Evolutionary conservation across 495 filamentous ascomycete genomes (phyloP).

Genomic region (Trichodelitschia bisporula): DNA sequence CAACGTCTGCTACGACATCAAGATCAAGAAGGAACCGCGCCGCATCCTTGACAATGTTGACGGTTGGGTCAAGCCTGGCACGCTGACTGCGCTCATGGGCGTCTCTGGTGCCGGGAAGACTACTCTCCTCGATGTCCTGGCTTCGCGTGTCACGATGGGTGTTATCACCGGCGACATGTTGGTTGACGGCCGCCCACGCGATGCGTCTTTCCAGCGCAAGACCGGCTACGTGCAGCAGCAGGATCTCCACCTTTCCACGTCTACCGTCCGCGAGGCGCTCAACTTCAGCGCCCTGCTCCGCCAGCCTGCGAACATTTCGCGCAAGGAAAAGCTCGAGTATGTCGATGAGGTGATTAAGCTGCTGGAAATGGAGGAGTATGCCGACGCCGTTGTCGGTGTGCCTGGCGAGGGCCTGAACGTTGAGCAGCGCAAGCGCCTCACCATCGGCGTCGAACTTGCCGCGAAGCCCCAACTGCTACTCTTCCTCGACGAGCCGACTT

Average conservation of each 20-base stretch:
- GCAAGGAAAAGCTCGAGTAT: slow-evolving; percentile 57
- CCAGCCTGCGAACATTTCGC: slow-evolving; percentile 44
- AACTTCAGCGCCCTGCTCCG: slow-evolving; percentile 64
- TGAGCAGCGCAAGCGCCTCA: slow-evolving; percentile 71
- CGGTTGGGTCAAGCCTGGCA: slow-evolving; percentile 82
- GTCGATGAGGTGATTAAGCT: slow-evolving; percentile 82
- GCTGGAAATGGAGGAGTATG: slow-evolving; percentile 68
- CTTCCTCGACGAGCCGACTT: slow-evolving; percentile 80
- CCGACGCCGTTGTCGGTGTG: slow-evolving; percentile 70
- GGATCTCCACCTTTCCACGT: slow-evolving; percentile 69
- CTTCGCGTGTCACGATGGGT: slow-evolving; percentile 63
- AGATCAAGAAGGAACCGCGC: slow-evolving; percentile 53
- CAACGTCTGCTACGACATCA: slow-evolving; percentile 69
- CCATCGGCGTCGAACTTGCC: slow-evolving; percentile 78
- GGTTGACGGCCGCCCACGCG: slow-evolving; percentile 50
- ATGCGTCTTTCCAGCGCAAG: slow-evolving; percentile 72
- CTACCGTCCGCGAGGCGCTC: slow-evolving; percentile 69
- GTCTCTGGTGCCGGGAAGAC: slow-evolving; percentile 51
- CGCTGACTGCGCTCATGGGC: slow-evolving; percentile 72
- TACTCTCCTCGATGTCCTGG: slow-evolving; percentile 45
- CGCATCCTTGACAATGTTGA: slow-evolving; percentile 62
- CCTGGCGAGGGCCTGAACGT: slow-evolving; percentile 81
- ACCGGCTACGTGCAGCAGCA: slow-evolving; percentile 93
- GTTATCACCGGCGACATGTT: slow-evolving; percentile 70
- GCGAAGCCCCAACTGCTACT: slow-evolving; percentile 75